phyloP scores from a whole-genome alignment of 139 green algal species.

The Picochlorum costavermella region DNA sequence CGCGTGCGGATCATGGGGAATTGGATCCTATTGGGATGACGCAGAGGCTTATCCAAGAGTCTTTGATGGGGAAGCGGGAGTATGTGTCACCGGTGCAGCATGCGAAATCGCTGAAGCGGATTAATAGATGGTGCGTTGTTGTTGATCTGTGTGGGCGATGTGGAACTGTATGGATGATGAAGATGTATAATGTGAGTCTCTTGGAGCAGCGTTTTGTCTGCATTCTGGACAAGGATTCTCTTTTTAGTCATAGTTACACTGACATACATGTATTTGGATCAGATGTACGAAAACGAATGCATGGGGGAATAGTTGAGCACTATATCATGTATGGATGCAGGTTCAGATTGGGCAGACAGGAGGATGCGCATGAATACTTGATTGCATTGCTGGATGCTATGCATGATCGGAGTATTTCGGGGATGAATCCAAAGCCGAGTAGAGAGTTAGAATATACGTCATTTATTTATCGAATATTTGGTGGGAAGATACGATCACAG shows the following conservation, averaged over 20 bases:
- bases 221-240: background rate
- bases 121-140: constrained; percentile 44
- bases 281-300: background rate
- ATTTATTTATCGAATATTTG: constrained; percentile 87
- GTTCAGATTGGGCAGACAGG: constrained; percentile 76
- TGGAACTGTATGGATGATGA: constrained; percentile 22
- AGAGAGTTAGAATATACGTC: constrained; percentile 55
- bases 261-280: constrained; percentile 27
- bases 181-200: constrained; percentile 1
- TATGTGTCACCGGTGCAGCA: constrained; percentile 32
- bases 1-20: constrained; percentile 1
- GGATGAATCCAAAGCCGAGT: constrained; percentile 45
- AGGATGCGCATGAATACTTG: constrained; percentile 87
- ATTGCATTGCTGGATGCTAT: constrained; percentile 81
- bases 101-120: constrained; percentile 32
- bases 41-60: constrained; percentile 39
- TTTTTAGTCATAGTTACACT: constrained; percentile 62
- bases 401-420: constrained; percentile 60
- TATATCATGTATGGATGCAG: constrained; percentile 28
- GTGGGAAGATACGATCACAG: constrained; percentile 72
- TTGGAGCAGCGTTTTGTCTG: background rate
- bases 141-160: background rate
- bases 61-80: constrained; percentile 15
- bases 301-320: background rate
- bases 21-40: constrained; percentile 50